Conservation (phyloP, 2,329 filamentous ascomycete species). For the Arthrobotrys sphaeroides region DNA sequence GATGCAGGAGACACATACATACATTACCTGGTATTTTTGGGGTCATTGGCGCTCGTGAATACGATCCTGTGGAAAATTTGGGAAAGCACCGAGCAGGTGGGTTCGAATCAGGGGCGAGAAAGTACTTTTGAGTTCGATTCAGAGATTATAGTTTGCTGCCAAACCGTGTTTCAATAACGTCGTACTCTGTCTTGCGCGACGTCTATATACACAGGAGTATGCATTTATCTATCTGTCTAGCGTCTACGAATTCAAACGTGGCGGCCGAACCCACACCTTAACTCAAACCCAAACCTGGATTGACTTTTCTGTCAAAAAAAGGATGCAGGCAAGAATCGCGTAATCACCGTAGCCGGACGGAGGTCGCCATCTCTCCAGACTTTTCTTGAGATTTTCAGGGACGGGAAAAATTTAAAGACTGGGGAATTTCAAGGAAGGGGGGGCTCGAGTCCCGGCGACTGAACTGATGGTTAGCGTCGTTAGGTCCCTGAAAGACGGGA, state of each 20-base stretch:
- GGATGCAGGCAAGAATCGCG: conserved; percentile 45
- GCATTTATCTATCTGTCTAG: too few relatives aligned
- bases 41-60: not conserved
- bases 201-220: too few relatives aligned
- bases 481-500: conserved; percentile 41
- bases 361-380: not conserved
- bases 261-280: not conserved
- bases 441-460: not conserved
- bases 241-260: not conserved
- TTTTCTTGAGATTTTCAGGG: conserved; percentile 33
- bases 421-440: too few relatives aligned
- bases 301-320: not conserved
- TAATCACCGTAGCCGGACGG: conserved; percentile 33
- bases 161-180: too few relatives aligned
- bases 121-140: not conserved
- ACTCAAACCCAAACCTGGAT: not conserved
- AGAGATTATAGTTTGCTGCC: not conserved
- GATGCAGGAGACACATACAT: conserved; percentile 25
- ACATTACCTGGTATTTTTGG: not conserved
- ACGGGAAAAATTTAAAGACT: conserved; percentile 7
- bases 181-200: not conserved
- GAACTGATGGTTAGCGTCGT: not conserved
- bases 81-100: not conserved
- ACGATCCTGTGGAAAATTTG: conserved; percentile 1
- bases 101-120: conserved; percentile 4